phyloP scores from a whole-genome alignment of 345 rosid species.

The Linum usitatissimum region DNA sequence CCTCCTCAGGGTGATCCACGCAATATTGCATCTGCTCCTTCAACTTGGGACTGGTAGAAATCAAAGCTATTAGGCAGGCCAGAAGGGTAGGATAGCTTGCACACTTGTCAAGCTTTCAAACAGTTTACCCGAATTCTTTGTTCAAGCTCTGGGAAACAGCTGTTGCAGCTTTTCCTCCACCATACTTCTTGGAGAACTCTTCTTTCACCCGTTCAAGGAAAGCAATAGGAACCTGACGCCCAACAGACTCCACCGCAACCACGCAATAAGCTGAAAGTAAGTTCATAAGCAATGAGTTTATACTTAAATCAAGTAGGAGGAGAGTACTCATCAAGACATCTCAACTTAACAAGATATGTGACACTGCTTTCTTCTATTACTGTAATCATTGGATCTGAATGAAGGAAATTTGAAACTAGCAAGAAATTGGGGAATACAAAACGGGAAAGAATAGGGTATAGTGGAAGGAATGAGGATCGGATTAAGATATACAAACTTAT shows the following conservation, averaged over 20 bases:
- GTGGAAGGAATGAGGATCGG: not conserved
- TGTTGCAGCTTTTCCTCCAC: constrained; percentile 4
- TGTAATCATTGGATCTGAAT: not conserved
- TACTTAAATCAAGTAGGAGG: not conserved
- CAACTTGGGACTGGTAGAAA: not conserved
- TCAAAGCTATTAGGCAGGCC: not conserved
- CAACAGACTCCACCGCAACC: constrained; percentile 3
- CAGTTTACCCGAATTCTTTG: not conserved
- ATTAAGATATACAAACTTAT: too few species aligned
- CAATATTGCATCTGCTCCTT: constrained; percentile 8
- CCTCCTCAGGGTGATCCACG: constrained; percentile 5
- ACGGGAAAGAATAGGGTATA: not conserved
- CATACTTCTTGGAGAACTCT: not conserved
- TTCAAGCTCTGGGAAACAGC: not conserved
- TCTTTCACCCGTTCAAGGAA: constrained; percentile 2
- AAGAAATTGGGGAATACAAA: too few species aligned
- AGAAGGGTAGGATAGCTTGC: not conserved
- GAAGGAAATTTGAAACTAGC: too few species aligned
- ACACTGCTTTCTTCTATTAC: not conserved
- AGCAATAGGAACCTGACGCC: constrained; percentile 4
- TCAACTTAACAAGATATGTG: not conserved
- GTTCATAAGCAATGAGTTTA: not conserved
- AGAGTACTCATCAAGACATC: not conserved
- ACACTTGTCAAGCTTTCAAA: not conserved
- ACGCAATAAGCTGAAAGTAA: constrained; percentile 5